Conservation (phyloP, 192 early-diverging fungal genomes). For the Oehlia diaphana region DNA sequence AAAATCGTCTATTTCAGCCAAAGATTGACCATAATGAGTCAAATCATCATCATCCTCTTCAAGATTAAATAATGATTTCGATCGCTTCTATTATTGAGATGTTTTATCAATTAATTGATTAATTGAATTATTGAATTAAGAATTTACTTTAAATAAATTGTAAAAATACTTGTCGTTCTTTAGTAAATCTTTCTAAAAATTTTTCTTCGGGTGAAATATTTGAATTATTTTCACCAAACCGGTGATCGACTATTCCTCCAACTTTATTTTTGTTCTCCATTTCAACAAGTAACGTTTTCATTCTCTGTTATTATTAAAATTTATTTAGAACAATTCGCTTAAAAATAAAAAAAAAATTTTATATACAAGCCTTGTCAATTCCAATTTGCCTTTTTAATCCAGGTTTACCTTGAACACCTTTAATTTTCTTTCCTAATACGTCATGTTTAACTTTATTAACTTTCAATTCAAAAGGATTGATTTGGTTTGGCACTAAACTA, state of each 20-base stretch:
- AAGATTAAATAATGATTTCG: slow-evolving; percentile 71
- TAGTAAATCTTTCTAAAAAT: slow-evolving; percentile 92
- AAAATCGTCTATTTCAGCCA: slow-evolving; percentile 82
- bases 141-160: neutral
- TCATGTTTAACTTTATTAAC: slow-evolving; percentile 78
- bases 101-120: neutral
- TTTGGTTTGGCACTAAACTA: slow-evolving; percentile 39
- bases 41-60: slow-evolving; percentile 83
- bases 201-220: slow-evolving; percentile 91
- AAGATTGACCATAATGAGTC: slow-evolving; percentile 93
- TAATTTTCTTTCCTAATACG: slow-evolving; percentile 79
- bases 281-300: slow-evolving; percentile 81
- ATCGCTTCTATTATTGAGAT: slow-evolving; percentile 33
- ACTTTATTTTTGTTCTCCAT: slow-evolving; percentile 65
- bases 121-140: slow-evolving; percentile 4
- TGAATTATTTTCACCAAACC: slow-evolving; percentile 92
- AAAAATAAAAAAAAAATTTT: slow-evolving; percentile 5
- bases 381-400: slow-evolving; percentile 77
- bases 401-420: slow-evolving; percentile 82
- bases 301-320: slow-evolving; percentile 52
- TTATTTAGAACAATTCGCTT: neutral
- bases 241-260: slow-evolving; percentile 83
- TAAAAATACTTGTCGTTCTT: slow-evolving; percentile 65
- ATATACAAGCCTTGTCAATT: slow-evolving; percentile 67
- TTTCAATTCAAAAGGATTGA: slow-evolving; percentile 93